Evolutionary conservation across 108 stramenopile species (phyloP), one percentile per base, ranked within the genome.

Genomic region (Fragilariopsis cylindrus): DNA sequence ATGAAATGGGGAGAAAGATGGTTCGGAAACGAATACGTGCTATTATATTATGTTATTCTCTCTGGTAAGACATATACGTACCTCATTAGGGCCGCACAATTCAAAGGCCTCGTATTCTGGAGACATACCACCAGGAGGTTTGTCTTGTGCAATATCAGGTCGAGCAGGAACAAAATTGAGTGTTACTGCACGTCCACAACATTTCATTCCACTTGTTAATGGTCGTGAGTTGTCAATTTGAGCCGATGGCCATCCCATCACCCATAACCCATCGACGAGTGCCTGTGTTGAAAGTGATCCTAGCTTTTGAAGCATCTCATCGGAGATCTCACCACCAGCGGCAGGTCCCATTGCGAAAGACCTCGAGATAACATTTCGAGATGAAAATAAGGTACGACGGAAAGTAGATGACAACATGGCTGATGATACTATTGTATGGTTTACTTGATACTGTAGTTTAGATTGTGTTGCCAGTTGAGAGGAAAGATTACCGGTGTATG

Each of bases 91-190:
- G 7, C 95, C 95, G 76, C 95, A 96, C 47, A 82, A 76, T 73
- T 96, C 95, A 68, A 96, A 96, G 9, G 95, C 95, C 76, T 93
- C 95, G 77, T 96, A 96, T 71, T 96, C 95, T 11, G 95, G 95
- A 63, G 85, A 87, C 21, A 91, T 82, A 4, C 90, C 92, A 7
- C 91, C 95, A 5, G 92, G 75, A 7, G 95, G 92, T 73, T 96
- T 96, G 79, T 93, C 92, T 53, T 77, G 75, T 7, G 90, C 91
- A 78, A 96, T 91, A 74, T 96, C 95, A 13, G 95, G 95, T 9
- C 95, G 74, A 53, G 91, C 91, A 12, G 95, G 95, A 52, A 96
- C 91, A 73, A 96, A 96, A 58, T 87, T 87, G 56, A 96, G 76
- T 2, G 95, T 96, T 1, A 96, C 95, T 19, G 95, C 95, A 48